Percentiles rank a stretch among this genome's conserved stretches.
Evolutionary conservation across 345 rosid genomes (phyloP).

Genomic region (Linum tenue): DNA sequence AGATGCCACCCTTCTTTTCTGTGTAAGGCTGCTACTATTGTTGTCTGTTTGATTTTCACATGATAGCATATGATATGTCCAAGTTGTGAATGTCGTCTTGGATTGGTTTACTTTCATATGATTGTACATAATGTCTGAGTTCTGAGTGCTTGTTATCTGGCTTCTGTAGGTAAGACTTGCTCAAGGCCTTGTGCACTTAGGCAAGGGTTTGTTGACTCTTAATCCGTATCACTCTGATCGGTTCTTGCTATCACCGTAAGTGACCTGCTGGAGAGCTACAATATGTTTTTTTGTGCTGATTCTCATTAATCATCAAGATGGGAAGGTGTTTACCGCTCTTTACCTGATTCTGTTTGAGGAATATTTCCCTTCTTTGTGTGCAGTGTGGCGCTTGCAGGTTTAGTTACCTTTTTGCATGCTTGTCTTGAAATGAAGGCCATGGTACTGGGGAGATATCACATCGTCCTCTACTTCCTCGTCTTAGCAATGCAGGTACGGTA

Average conservation of each 20-base stretch:
- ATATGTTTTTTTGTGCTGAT: not conserved
- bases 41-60: not conserved
- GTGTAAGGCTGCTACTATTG: slow-evolving; percentile 43
- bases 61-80: too few species aligned
- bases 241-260: slow-evolving; percentile 82
- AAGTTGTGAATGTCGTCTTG: not conserved
- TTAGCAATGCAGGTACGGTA: slow-evolving; percentile 85
- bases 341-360: not conserved
- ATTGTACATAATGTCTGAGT: not conserved
- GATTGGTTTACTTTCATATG: not conserved
- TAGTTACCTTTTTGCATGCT: slow-evolving; percentile 66
- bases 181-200: slow-evolving; percentile 90
- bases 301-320: not conserved
- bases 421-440: slow-evolving; percentile 87
- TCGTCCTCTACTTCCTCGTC: slow-evolving; percentile 77
- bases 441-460: slow-evolving; percentile 78
- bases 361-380: not conserved
- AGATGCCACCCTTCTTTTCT: slow-evolving; percentile 80
- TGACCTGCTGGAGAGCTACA: not conserved
- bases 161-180: slow-evolving; percentile 75
- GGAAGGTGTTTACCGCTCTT: not conserved
- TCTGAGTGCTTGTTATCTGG: slow-evolving; percentile 12
- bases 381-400: slow-evolving; percentile 90
- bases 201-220: slow-evolving; percentile 86
- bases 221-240: slow-evolving; percentile 92